Evolutionary conservation across 495 filamentous ascomycete species (phyloP).

Genomic region (Aspergillus avenaceus): DNA sequence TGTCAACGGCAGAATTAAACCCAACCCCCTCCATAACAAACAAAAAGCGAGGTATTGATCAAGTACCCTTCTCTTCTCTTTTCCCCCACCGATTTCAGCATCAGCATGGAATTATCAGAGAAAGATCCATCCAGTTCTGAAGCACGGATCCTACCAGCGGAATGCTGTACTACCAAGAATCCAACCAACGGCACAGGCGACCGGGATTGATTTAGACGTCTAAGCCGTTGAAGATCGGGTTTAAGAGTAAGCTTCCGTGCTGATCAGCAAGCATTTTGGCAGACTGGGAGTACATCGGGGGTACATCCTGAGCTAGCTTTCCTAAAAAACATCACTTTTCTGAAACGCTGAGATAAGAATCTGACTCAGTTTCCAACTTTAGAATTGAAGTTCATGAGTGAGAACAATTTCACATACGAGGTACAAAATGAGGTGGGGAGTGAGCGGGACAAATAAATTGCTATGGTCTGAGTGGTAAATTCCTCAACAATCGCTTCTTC

Average conservation of each 20-base stretch:
- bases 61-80: no score
- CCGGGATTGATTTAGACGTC: background rate
- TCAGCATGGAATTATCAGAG: background rate
- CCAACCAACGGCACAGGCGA: no score
- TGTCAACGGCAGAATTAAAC: background rate
- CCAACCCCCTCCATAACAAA: background rate
- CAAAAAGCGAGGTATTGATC: background rate
- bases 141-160: background rate
- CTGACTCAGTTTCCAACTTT: background rate
- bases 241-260: background rate
- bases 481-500: background rate
- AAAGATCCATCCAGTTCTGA: background rate
- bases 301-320: background rate
- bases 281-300: background rate
- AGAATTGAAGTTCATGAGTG: no score
- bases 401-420: no score
- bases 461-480: no score
- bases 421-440: no score
- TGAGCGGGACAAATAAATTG: no score
- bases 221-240: no score
- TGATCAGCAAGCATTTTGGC: background rate
- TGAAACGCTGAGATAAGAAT: background rate
- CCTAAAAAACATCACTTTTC: no score
- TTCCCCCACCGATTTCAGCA: no score
- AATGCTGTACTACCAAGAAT: no score